phyloP scores from a whole-genome alignment of 352 stramenopile genomes.

The Phytophthora citricola region DNA sequence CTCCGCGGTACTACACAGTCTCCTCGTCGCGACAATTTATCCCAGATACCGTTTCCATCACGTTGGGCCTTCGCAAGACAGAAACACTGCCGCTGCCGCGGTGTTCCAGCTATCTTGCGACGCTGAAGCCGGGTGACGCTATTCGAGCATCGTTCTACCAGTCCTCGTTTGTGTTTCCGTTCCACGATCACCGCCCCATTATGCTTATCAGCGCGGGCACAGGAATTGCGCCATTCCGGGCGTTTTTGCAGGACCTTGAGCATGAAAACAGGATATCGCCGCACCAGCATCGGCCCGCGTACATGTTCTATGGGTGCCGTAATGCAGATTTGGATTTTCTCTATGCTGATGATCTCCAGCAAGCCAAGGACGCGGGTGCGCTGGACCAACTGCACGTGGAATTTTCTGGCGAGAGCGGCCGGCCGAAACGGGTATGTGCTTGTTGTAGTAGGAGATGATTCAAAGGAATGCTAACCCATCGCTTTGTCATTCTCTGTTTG shows the following conservation, averaged over 20 bases:
- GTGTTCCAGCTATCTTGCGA: slow-evolving; percentile 78
- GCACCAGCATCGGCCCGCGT: slow-evolving; percentile 48
- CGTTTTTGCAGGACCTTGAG: slow-evolving; percentile 78
- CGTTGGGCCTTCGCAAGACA: slow-evolving; percentile 68
- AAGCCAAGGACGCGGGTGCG: slow-evolving; percentile 43
- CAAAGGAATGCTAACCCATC: slow-evolving; percentile 1
- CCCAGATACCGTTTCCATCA: slow-evolving; percentile 71
- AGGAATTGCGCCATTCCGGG: slow-evolving; percentile 84
- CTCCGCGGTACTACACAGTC: slow-evolving; percentile 83
- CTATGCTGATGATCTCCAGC: slow-evolving; percentile 70
- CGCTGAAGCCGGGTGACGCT: slow-evolving; percentile 49
- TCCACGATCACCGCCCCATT: slow-evolving; percentile 61
- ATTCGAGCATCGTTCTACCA: slow-evolving; percentile 74
- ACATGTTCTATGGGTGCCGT: slow-evolving; percentile 85
- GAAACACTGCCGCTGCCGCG: slow-evolving; percentile 61
- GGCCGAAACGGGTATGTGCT: slow-evolving; percentile 55
- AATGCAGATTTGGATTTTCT: slow-evolving; percentile 66
- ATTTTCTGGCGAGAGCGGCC: slow-evolving; percentile 53
- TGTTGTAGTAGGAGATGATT: neutral
- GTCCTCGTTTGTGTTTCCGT: slow-evolving; percentile 81
- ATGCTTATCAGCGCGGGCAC: slow-evolving; percentile 84
- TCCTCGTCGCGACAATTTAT: slow-evolving; percentile 76
- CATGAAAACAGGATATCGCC: slow-evolving; percentile 47
- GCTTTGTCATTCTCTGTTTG: slow-evolving; percentile 1
- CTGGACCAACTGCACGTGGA: slow-evolving; percentile 64